phyloP scores from a whole-genome alignment of 495 filamentous ascomycete genomes.

The Talaromyces trachyspermus region DNA sequence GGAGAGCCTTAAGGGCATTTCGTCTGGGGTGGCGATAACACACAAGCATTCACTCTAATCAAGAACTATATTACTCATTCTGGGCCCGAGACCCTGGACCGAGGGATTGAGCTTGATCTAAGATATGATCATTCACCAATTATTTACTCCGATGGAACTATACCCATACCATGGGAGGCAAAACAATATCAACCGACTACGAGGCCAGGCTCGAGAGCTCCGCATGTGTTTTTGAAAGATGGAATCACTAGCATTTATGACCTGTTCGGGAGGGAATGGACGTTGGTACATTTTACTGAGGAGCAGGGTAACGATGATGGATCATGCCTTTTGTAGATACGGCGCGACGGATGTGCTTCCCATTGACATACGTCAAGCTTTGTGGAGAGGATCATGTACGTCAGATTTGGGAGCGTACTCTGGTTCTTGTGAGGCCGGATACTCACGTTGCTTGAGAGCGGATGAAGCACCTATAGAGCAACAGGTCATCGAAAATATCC shows the following conservation, averaged over 20 bases:
- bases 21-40: background rate
- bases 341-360: constrained; percentile 2
- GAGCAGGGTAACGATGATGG: background rate
- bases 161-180: constrained; percentile 12
- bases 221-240: constrained; percentile 26
- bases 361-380: constrained; percentile 9
- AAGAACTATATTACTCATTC: constrained; percentile 7
- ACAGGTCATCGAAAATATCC: background rate
- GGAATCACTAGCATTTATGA: constrained; percentile 20
- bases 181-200: constrained; percentile 19
- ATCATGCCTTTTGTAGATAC: background rate
- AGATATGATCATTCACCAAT: constrained; percentile 16
- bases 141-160: constrained; percentile 12
- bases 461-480: background rate
- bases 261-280: constrained; percentile 20
- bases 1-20: background rate
- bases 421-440: constrained; percentile 18
- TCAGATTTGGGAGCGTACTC: constrained; percentile 11
- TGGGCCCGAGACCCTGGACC: constrained; percentile 17
- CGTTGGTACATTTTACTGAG: constrained; percentile 19
- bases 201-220: constrained; percentile 21
- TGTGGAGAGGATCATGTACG: constrained; percentile 7
- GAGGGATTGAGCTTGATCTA: constrained; percentile 21
- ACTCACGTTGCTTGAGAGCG: constrained; percentile 14
- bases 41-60: background rate